phyloP scores from a whole-genome alignment of 23 red algal genomes.

The Gracilaria domingensis region DNA sequence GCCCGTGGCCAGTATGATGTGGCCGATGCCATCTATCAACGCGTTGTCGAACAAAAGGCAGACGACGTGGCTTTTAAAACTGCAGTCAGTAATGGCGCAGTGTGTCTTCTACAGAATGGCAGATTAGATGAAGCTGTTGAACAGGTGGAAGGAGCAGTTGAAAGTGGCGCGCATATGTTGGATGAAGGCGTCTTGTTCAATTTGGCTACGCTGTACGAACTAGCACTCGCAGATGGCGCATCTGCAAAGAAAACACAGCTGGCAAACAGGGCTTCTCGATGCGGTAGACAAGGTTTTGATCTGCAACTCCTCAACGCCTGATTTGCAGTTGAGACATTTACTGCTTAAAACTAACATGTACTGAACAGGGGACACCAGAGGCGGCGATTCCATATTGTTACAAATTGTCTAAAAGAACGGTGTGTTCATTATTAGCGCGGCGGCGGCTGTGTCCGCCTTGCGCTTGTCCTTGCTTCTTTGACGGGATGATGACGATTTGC shows the following conservation, averaged over 20 bases:
- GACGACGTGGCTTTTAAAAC: not conserved
- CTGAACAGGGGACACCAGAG: not conserved
- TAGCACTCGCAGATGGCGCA: constrained; percentile 47
- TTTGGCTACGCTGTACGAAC: constrained; percentile 75
- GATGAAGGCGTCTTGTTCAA: constrained; percentile 84
- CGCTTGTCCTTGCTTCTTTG: constrained; percentile 33
- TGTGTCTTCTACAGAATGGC: constrained; percentile 62
- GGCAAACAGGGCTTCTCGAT: not conserved
- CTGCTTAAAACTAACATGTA: not conserved
- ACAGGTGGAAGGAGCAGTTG: constrained; percentile 44
- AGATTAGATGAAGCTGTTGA: constrained; percentile 57
- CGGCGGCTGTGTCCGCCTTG: constrained; percentile 33
- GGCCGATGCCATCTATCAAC: constrained; percentile 24
- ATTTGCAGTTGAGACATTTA: not conserved
- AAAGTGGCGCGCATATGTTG: constrained; percentile 16
- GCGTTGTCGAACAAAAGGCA: not conserved
- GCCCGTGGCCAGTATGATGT: constrained; percentile 32
- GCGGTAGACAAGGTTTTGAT: constrained; percentile 31
- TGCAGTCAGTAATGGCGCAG: constrained; percentile 64
- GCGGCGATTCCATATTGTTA: not conserved
- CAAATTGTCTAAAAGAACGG: constrained; percentile 21
- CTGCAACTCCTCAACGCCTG: constrained; percentile 27
- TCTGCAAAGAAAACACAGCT: constrained; percentile 34
- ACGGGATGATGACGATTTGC: not conserved
- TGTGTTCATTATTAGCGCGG: constrained; percentile 24